These are phyloP conservation scores for Penicillium desertorum DNA, from an alignment of 495 filamentous ascomycete genomes.

Conservation along the genomic window DNA sequence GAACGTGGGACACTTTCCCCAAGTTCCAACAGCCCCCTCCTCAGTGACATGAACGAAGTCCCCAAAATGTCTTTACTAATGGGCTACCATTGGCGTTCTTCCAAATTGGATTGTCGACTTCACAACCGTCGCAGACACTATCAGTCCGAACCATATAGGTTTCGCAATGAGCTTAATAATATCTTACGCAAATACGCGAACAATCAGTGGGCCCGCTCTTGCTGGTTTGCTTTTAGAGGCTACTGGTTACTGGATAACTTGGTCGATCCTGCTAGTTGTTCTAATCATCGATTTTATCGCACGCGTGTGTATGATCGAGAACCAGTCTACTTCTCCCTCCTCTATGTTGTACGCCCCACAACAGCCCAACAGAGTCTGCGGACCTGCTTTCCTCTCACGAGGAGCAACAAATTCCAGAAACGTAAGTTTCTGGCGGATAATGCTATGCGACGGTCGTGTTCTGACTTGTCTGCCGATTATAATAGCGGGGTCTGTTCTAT, in stretches of 20 bases:
- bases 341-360: background rate
- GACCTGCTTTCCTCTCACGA: background rate
- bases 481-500: background rate
- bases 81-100: background rate
- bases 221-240: background rate
- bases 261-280: constrained; percentile 9
- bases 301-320: constrained; percentile 16
- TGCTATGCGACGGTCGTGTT: constrained; percentile 1
- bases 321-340: background rate
- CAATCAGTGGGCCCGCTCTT: background rate
- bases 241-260: constrained; percentile 13
- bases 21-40: background rate
- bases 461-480: background rate
- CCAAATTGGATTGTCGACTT: constrained; percentile 19
- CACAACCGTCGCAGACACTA: constrained; percentile 11
- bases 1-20: background rate
- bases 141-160: constrained; percentile 4
- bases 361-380: background rate
- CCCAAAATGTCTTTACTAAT: background rate
- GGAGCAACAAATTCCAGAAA: background rate
- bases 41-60: background rate
- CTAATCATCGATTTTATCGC: constrained; percentile 10
- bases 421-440: background rate
- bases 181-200: constrained; percentile 9
- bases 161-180: constrained; percentile 7